Evolutionary conservation across 176 grass and related monocot genomes (phyloP), one percentile per base, ranked within the genome.

Genomic region (Raddia distichophylla): DNA sequence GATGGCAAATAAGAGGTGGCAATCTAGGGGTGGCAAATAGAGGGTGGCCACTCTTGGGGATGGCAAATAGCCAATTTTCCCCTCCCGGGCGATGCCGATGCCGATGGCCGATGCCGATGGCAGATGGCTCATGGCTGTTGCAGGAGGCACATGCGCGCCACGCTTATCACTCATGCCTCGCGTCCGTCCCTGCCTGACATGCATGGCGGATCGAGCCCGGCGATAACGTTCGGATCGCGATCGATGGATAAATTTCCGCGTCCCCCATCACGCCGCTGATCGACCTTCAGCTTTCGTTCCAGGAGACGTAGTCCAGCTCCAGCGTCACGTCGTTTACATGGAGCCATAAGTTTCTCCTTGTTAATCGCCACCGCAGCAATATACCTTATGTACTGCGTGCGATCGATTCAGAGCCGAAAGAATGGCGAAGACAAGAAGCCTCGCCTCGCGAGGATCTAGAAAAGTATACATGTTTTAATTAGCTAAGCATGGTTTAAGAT

Each of bases 171-270:
- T 84, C 86, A 74, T 84, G 69, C 3, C 70, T 20, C 10, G 7
- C 1, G 27, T 1, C 2, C 13, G 37, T 40, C 37, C 37, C 37
- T 40, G 37, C 37, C 37, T 40, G 37, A 40, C n/a, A 69, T 70
- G 46, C n/a, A 69, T 70, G 46, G 27, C 10, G 8, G 37, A 10
- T 6, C 37, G 37, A 68, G 69, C 12, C 5, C 15, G 48, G 50
- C 64, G 77, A 81, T 71, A 71, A 76, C 77, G 71, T 87, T 84
- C 80, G 49, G 56, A 86, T 57, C 20, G 48, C 42, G 56, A 86
- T 57, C 20, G 48, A 47, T 43, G 27, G 27, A 27, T 9, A 9
- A 47, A 48, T 7, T 47, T 11, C 37, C 48, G 51, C 70, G 67
- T 84, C 86, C 45, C 10, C 37, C 37, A 40, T 5, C 37, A 40